Base-by-base conservation (phyloP, 192 early-diverging fungal genomes). In the Oehlia diaphana region DNA sequence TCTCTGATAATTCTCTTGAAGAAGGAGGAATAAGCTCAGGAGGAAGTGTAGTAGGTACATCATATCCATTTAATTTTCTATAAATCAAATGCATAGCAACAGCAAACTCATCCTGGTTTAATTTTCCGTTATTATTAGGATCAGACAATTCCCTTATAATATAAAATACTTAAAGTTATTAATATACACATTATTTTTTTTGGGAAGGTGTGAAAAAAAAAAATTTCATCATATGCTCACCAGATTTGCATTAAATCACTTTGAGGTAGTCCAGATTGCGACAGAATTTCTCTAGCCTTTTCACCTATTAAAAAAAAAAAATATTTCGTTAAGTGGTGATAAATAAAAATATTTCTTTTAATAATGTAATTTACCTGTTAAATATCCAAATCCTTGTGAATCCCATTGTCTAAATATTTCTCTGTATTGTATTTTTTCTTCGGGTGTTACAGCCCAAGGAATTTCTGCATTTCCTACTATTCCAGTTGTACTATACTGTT, bases 51-150 rank as follows among this genome's bases (percentile, higher is more conserved):
- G 85, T 84, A 16, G 97, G 97, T 19, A 99, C 83, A 75, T 93
- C 93, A 28, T 89, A 85, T 8, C 95, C 95, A 68, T 93, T 93
- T 21, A 97, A 85, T 76, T 94, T 96, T 37, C 93, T 85, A 88
- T 97, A 95, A 53, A 98, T 93, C 21, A 99, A 84, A 84, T 98
- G 95, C 97, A 99, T 99, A 28, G 96, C 96, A 12, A 98, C 94
- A 50, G 95, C 92, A 81, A 99, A 99, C 83, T 98, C 97, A 85
- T 97, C 95, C 21, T 91, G 80, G 79, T 98, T 96, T 70, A 99
- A 90, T 81, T 96, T 96, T 61, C 96, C 97, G 74, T 89, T 86
- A 71, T 92, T 91, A 80, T 94, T 90, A 5, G 90, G 91, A 86
- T 95, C 95, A 35, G 93, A 88, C 8, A 96, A 86, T 69, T 79